Conservation (phyloP, 108 stramenopile genomes). For the Skeletonema tropicum region DNA sequence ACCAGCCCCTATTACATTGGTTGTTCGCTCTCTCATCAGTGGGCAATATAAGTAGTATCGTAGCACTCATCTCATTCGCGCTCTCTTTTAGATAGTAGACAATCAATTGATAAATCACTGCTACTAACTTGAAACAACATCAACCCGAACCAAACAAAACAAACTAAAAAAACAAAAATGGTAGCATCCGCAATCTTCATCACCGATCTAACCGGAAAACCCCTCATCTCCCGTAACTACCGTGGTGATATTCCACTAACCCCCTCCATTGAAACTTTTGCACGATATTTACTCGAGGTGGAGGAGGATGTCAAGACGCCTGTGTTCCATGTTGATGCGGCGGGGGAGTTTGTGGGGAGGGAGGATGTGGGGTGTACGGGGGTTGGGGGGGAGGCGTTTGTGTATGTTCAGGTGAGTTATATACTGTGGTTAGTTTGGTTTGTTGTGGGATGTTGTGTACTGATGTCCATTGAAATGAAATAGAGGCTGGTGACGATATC, state of each 20-base stretch:
- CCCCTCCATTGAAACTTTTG: slow-evolving; percentile 79
- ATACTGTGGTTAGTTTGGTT: neutral
- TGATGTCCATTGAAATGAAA: too few species aligned
- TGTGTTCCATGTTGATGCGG: slow-evolving; percentile 76
- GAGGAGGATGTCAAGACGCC: slow-evolving; percentile 87
- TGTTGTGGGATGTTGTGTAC: too few species aligned
- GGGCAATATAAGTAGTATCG: too few species aligned
- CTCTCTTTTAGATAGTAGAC: too few species aligned
- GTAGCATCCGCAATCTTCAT: slow-evolving; percentile 91
- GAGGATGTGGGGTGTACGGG: slow-evolving; percentile 69
- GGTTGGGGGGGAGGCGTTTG: slow-evolving; percentile 78
- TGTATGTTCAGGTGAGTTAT: slow-evolving; percentile 79
- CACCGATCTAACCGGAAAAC: slow-evolving; percentile 92
- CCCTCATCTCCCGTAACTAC: slow-evolving; percentile 98
- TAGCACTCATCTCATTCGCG: too few species aligned
- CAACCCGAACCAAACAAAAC: too few species aligned
- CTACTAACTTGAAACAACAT: too few species aligned
- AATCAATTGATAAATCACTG: too few species aligned
- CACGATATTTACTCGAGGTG: slow-evolving; percentile 74
- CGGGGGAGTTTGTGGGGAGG: slow-evolving; percentile 60
- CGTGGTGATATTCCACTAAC: slow-evolving; percentile 95
- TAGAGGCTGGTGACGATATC: too few species aligned
- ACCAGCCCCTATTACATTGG: too few species aligned
- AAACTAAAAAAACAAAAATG: slow-evolving; percentile 59
- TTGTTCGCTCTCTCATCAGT: too few species aligned